Evolutionary conservation across 306 rosid species (phyloP), one percentile per base, ranked within the genome.

Genomic region (Oxytropis ochrocephala): DNA sequence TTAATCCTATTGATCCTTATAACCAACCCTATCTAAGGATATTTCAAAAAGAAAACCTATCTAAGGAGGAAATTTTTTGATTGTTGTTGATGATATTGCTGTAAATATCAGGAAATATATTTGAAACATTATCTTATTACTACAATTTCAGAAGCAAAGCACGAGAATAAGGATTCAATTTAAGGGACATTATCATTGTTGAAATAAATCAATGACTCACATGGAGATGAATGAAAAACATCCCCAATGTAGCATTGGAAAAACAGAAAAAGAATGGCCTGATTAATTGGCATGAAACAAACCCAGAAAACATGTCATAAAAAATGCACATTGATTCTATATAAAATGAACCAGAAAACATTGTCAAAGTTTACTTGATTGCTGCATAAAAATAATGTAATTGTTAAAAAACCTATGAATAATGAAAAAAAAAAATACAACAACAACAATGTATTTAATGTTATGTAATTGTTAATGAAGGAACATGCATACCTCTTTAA

Each of bases 401-500:
- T n/a, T n/a, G n/a, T n/a, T n/a, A 44, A 39, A 11, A 8, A 29
- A 57, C 1, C 29, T 2, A 12, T 63, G 24, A 62, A 29, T 6
- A 11, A 1, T 9, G 24, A 18, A 19, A 69, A 42, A 13, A 55
- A 36, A 12, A 75, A 47, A 9, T 43, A 10, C 0, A 3, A 42
- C 11, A 48, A 57, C 9, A 13, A 27, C 18, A 24, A 41, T 41
- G 10, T 1, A 36, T 16, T 17, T 59, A 10, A 14, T 57, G 4
- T 14, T 52, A 55, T 5, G 29, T 7, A 55, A 19, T 19, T 18
- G 14, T 52, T 53, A 3, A 44, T 12, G 17, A 11, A 21, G 36
- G 16, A 58, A 29, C 0, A 19, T 36, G 3, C 67, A 36, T 82
- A 85, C 93, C 85, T 81, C 14, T 33, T 67, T 72, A 72, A 81